Conservation (phyloP, 768 basidiomycete genomes). For the Kwoniella shandongensis region DNA sequence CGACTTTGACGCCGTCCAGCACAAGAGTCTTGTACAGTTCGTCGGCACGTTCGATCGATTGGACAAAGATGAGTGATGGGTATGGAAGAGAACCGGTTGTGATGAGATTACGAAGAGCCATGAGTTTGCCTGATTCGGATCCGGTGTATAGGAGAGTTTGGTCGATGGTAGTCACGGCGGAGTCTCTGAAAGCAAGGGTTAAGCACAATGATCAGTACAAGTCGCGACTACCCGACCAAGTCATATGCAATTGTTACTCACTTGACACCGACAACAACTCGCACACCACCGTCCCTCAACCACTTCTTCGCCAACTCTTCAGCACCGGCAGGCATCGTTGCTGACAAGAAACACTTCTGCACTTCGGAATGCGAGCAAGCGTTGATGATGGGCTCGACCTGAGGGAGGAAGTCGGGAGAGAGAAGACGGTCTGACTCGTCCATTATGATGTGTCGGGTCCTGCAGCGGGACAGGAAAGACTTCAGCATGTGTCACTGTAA, state of each 20-base stretch:
- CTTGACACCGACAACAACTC: constrained; percentile 97
- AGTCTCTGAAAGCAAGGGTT: constrained; percentile 81
- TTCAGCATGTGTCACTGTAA: constrained; percentile 19
- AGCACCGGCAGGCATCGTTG: constrained; percentile 83
- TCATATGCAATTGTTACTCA: constrained; percentile 57
- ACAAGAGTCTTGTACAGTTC: constrained; percentile 77
- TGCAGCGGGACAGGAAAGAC: constrained; percentile 46
- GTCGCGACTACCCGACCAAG: background rate
- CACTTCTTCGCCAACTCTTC: constrained; percentile 86
- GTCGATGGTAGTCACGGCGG: constrained; percentile 83
- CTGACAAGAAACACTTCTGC: constrained; percentile 90
- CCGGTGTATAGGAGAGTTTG: constrained; percentile 90
- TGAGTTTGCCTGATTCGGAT: constrained; percentile 89
- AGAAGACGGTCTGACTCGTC: constrained; percentile 92
- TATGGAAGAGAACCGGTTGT: constrained; percentile 71
- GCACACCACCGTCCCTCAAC: constrained; percentile 73
- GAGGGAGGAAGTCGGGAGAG: constrained; percentile 80
- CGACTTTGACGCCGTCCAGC: constrained; percentile 75
- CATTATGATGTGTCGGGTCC: constrained; percentile 79
- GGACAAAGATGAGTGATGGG: constrained; percentile 88
- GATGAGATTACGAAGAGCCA: constrained; percentile 78
- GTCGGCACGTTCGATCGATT: constrained; percentile 64
- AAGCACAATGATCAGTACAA: too few species aligned
- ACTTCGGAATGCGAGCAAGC: constrained; percentile 68
- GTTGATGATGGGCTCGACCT: constrained; percentile 81